Base-by-base conservation (phyloP, 768 basidiomycete species). In the Leccinum barrowsii region DNA sequence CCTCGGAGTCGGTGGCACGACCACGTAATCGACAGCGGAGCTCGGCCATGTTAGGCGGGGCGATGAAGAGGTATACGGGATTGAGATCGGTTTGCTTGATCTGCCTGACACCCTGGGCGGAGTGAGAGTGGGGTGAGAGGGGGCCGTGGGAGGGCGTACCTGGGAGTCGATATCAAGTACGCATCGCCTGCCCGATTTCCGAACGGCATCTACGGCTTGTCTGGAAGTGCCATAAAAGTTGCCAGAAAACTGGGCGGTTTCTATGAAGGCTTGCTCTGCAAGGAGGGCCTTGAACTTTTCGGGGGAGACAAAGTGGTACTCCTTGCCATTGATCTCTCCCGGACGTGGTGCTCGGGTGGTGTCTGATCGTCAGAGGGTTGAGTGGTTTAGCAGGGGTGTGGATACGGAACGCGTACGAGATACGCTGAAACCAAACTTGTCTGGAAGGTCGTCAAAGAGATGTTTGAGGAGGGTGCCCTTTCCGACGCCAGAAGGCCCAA, bases 101-200 rank as follows among this genome's bases (percentile, higher is more conserved):
- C 74, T 95, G 91, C 58, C 85, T 88, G 59, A 98, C 92, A 52
- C 96, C 96, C 92, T 95, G 73, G 2, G 35, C 54, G 46, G 15
- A 37, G 30, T 60, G 34, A 58, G 57, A 35, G 46, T 12, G 12
- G 15, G 19, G 7, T 5, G 7, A 15, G 6, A 34, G 44, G 26
- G 2, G 34, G 4, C 5, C 35, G 21, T 11, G 44, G 19, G 12
- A 11, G 12, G 30, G 37, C 19, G 53, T 65, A 65, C 93, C 87
- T 98, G 95, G 10, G 90, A 87, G 68, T 98, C 96, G 58, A 98
- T 98, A 70, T 98, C 96, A 40, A 98, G 82, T 58, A 98, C 87
- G 70, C 96, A 98, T 12, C 92, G 85, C 60, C 82, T 83, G 15
- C 91, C 92, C 3, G 81, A 77, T 17, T 80, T 73, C 35, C 84